These are phyloP conservation scores for Hanseniaspora taiwanica DNA, from an alignment of 805 yeast genomes.

Conservation along the genomic window DNA sequence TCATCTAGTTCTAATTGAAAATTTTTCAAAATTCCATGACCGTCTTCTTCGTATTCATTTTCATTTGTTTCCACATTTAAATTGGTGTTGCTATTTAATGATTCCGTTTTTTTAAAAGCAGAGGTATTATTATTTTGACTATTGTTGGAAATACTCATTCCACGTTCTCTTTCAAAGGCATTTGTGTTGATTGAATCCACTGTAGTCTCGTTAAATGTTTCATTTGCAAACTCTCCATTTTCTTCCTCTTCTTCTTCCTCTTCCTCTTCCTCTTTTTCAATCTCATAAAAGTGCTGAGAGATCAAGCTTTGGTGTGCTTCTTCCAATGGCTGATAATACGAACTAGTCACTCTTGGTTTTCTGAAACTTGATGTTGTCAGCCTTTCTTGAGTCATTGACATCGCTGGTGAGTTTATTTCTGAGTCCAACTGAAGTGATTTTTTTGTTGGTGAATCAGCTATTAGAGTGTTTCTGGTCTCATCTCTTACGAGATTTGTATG, in stretches of 20 bases:
- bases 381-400: too few relatives aligned
- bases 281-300: not conserved
- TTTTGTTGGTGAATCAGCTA: too few relatives aligned
- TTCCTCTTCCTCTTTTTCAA: not conserved
- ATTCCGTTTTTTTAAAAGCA: not conserved
- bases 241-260: slow-evolving; percentile 1
- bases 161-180: not conserved
- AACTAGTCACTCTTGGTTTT: slow-evolving; percentile 6
- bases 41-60: not conserved
- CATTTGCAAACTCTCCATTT: too few relatives aligned
- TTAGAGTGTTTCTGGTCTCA: too few relatives aligned
- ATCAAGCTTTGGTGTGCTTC: not conserved
- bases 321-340: slow-evolving; percentile 5
- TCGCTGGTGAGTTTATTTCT: too few relatives aligned
- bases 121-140: not conserved
- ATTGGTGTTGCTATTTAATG: too few relatives aligned
- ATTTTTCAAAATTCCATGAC: slow-evolving; percentile 8
- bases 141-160: not conserved
- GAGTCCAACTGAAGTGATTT: too few relatives aligned
- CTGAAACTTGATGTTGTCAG: too few relatives aligned
- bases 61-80: too few relatives aligned
- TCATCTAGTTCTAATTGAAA: slow-evolving; percentile 17
- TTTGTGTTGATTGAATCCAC: not conserved
- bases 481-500: too few relatives aligned
- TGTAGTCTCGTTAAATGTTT: slow-evolving; percentile 1